Evolutionary conservation across 2,329 filamentous ascomycete genomes (phyloP).

Genomic region (Fusarium sp.): DNA sequence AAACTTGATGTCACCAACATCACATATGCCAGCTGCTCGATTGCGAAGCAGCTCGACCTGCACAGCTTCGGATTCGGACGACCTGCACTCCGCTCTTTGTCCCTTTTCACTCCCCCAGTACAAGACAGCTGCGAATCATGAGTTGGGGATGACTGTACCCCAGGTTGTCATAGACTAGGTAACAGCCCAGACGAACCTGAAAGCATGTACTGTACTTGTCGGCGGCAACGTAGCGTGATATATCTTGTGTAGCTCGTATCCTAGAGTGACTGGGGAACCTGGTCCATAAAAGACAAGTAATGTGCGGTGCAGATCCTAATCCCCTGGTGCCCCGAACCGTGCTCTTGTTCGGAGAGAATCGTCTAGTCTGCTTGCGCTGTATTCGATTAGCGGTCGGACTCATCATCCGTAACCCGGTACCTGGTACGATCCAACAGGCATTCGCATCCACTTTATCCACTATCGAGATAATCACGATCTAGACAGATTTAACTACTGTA

Average conservation of each 20-base stretch:
- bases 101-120: neutral
- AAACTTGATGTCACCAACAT: conserved; percentile 14
- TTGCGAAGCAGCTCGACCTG: conserved; percentile 6
- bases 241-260: conserved; percentile 3
- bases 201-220: neutral
- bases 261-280: conserved; percentile 21
- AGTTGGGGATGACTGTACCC: neutral
- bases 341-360: conserved; percentile 15
- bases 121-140: conserved; percentile 2
- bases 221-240: neutral
- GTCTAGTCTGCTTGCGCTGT: conserved; percentile 12
- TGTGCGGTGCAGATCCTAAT: conserved; percentile 18
- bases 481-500: conserved; percentile 26
- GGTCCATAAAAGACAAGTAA: neutral
- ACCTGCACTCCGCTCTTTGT: neutral
- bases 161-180: neutral
- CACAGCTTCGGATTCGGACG: conserved; percentile 16
- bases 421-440: conserved; percentile 28
- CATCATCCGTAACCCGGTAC: conserved; percentile 29
- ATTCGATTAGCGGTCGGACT: conserved; percentile 10
- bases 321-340: conserved; percentile 9
- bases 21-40: conserved; percentile 8
- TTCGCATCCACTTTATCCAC: conserved; percentile 35
- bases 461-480: conserved; percentile 42
- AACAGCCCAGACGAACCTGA: neutral